Conservation (phyloP, 2,329 filamentous ascomycete genomes). For the Sphaerulina vaccinii region DNA sequence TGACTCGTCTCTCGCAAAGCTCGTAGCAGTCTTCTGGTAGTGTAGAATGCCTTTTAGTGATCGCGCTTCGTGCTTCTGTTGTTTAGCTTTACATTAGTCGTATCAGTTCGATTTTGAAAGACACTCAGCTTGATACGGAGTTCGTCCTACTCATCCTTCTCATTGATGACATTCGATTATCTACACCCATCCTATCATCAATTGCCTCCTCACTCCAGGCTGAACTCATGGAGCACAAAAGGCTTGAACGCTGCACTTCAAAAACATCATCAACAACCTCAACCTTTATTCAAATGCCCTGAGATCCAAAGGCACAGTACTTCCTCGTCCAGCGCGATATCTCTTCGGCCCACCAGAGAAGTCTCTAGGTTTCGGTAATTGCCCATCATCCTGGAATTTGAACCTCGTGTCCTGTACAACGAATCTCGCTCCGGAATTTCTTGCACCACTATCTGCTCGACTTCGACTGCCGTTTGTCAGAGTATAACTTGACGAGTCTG, state of each 20-base stretch:
- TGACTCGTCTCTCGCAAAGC: no score
- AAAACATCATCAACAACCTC: neutral
- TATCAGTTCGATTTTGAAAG: no score
- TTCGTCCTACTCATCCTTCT: neutral
- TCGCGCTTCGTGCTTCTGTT: no score
- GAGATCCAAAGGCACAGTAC: constrained; percentile 88
- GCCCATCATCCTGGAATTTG: constrained; percentile 79
- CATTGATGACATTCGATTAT: neutral
- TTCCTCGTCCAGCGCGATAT: constrained; percentile 88
- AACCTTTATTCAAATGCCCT: constrained; percentile 51
- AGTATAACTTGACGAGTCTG: constrained; percentile 35
- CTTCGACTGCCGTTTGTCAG: constrained; percentile 41
- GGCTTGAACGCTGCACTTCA: constrained; percentile 16
- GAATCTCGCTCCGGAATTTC: constrained; percentile 30
- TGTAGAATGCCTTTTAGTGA: no score
- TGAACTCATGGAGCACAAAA: neutral
- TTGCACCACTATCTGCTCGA: constrained; percentile 26
- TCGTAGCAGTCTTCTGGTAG: no score
- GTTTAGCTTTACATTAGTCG: no score
- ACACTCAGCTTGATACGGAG: no score
- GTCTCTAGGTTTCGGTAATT: constrained; percentile 80
- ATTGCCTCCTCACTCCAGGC: neutral
- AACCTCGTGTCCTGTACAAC: constrained; percentile 65
- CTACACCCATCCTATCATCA: neutral
- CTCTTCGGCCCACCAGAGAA: constrained; percentile 72